Conservation (phyloP, 2,329 filamentous ascomycete species). For the Furcasterigmium furcatum region DNA sequence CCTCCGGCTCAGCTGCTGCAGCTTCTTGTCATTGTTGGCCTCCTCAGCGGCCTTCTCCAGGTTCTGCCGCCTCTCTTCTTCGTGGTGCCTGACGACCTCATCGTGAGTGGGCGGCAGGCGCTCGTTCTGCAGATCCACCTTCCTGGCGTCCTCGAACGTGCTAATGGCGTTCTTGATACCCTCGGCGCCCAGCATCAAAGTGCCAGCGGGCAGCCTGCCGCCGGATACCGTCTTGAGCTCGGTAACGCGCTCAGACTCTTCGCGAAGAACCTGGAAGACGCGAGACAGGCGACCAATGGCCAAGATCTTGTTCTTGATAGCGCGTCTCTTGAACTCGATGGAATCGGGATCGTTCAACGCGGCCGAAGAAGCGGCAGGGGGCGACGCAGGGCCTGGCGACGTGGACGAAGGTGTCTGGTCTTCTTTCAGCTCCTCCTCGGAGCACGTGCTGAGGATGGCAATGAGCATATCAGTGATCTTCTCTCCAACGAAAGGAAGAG, state of each 20-base stretch:
- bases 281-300: constrained; percentile 94
- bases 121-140: constrained; percentile 97
- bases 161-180: constrained; percentile 98
- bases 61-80: constrained; percentile 77
- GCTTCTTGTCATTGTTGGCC: constrained; percentile 85
- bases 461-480: constrained; percentile 99
- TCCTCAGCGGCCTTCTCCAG: constrained; percentile 83
- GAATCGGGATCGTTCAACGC: constrained; percentile 69
- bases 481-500: constrained; percentile 94
- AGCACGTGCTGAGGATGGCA: constrained; percentile 95
- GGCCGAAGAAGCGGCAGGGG: constrained; percentile 50
- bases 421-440: constrained; percentile 95
- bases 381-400: constrained; percentile 70
- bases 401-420: constrained; percentile 74
- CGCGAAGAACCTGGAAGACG: constrained; percentile 96
- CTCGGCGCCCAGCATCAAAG: constrained; percentile 95
- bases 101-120: constrained; percentile 88
- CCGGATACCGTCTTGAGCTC: constrained; percentile 97
- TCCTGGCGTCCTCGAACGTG: constrained; percentile 93
- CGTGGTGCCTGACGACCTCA: constrained; percentile 80
- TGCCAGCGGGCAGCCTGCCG: constrained; percentile 87
- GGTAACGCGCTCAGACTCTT: constrained; percentile 94
- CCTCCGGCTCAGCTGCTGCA: constrained; percentile 83
- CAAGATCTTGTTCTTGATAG: constrained; percentile 99
- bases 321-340: constrained; percentile 89